Conservation (phyloP, 75 land plant species). For the Picea glauca region DNA sequence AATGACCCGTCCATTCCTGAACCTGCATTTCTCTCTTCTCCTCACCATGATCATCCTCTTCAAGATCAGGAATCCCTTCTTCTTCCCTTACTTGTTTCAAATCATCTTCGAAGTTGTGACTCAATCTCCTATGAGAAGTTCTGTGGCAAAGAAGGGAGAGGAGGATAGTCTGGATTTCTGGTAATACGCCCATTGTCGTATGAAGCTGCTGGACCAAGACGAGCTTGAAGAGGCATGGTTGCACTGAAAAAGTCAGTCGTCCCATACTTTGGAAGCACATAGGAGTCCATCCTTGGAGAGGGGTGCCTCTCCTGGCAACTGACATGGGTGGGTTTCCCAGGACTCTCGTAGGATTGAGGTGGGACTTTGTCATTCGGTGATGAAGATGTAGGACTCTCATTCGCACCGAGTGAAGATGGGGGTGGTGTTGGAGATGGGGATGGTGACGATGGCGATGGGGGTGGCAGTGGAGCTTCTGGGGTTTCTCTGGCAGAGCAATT, state of each 20-base stretch:
- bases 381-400: not conserved
- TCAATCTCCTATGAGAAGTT: slow-evolving; percentile 22
- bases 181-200: not conserved
- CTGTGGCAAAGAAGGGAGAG: slow-evolving; percentile 29
- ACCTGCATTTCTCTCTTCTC: not conserved
- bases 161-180: slow-evolving; percentile 14
- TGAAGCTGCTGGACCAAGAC: slow-evolving; percentile 28
- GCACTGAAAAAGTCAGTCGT: slow-evolving; percentile 18
- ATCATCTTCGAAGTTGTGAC: not conserved
- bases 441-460: slow-evolving; percentile 30
- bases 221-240: too few species aligned
- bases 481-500: not conserved
- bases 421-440: slow-evolving; percentile 15
- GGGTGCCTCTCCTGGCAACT: slow-evolving; percentile 5
- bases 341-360: not conserved
- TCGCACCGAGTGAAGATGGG: slow-evolving; percentile 4
- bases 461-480: slow-evolving; percentile 43
- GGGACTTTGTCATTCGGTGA: not conserved
- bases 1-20: not conserved
- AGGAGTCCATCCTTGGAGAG: slow-evolving; percentile 41
- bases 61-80: slow-evolving; percentile 59
- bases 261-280: slow-evolving; percentile 33
- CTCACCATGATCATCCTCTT: too few species aligned
- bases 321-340: slow-evolving; percentile 42
- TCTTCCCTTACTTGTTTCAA: slow-evolving; percentile 29